Percentiles rank a stretch among this genome's conserved stretches.
Conservation (phyloP, 192 early-diverging fungal species). For the Coemansia sp. region DNA sequence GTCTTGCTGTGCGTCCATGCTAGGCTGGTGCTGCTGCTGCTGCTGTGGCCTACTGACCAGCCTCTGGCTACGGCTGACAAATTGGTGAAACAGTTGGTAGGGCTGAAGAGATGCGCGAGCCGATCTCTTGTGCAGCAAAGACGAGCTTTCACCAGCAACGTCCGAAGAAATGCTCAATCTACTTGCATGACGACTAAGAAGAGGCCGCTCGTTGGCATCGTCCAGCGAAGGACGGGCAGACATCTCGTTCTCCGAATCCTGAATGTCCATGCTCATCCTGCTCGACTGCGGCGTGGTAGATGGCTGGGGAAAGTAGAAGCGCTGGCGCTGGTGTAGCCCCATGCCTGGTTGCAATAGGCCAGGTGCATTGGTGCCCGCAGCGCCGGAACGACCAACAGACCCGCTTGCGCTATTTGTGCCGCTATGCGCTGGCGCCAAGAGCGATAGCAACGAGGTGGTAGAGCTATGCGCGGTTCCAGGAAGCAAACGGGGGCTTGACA, state of each 20-base stretch:
- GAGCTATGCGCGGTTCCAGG: slow-evolving; percentile 45
- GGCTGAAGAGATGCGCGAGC: slow-evolving; percentile 44
- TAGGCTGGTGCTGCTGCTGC: slow-evolving; percentile 6
- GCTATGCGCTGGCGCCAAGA: slow-evolving; percentile 25
- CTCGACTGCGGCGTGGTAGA: slow-evolving; percentile 20
- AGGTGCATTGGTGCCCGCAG: slow-evolving; percentile 6
- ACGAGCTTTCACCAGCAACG: slow-evolving; percentile 19
- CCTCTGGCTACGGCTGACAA: slow-evolving; percentile 10
- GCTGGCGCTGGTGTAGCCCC: slow-evolving; percentile 25
- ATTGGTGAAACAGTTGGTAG: slow-evolving; percentile 30
- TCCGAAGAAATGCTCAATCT: slow-evolving; percentile 49
- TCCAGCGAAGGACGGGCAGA: slow-evolving; percentile 50
- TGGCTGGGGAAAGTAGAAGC: slow-evolving; percentile 32
- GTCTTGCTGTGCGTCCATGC: not conserved
- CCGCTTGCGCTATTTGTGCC: slow-evolving; percentile 19
- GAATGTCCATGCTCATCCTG: slow-evolving; percentile 31
- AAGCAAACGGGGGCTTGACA: slow-evolving; percentile 38
- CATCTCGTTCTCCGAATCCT: slow-evolving; percentile 38
- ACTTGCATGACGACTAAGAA: slow-evolving; percentile 43
- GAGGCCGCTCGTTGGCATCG: slow-evolving; percentile 29
- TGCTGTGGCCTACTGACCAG: slow-evolving; percentile 8
- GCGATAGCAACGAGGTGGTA: slow-evolving; percentile 37
- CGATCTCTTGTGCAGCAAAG: slow-evolving; percentile 9
- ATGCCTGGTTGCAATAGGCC: slow-evolving; percentile 1
- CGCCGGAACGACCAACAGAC: slow-evolving; percentile 28